These are phyloP conservation scores for Middelhovenomyces tepae DNA, from an alignment of 805 yeast species.

Conservation along the genomic window DNA sequence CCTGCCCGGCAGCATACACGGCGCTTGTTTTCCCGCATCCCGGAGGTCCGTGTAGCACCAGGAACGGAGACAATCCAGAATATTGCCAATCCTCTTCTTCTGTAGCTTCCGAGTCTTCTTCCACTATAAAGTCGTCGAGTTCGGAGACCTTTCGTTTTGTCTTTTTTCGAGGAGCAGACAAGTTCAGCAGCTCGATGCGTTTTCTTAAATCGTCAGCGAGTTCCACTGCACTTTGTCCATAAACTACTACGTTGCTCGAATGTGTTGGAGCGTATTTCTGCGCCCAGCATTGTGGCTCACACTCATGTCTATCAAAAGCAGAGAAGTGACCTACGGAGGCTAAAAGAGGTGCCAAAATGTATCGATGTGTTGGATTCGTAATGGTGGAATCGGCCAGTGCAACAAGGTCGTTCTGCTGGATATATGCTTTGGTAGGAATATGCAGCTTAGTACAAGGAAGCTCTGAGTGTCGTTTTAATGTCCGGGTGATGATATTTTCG, in stretches of 20 bases:
- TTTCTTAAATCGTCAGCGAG: constrained; percentile 11
- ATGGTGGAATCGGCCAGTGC: too few relatives aligned
- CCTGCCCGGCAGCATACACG: constrained; percentile 56
- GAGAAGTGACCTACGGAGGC: constrained; percentile 5
- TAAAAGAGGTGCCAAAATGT: too few relatives aligned
- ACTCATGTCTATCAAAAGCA: constrained; percentile 14
- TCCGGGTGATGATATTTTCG: too few relatives aligned
- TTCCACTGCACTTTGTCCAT: constrained; percentile 3
- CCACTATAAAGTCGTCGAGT: constrained; percentile 23
- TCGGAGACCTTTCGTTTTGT: constrained; percentile 7
- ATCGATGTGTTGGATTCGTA: too few relatives aligned
- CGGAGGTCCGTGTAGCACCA: constrained; percentile 48
- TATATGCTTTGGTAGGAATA: too few relatives aligned
- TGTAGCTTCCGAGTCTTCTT: too few relatives aligned
- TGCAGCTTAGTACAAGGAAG: too few relatives aligned
- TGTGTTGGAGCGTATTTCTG: constrained; percentile 13
- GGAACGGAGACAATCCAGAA: constrained; percentile 34
- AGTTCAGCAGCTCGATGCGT: constrained; percentile 9
- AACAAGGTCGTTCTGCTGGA: too few relatives aligned
- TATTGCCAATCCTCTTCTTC: too few relatives aligned
- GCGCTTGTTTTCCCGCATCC: constrained; percentile 78
- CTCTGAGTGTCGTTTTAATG: too few relatives aligned
- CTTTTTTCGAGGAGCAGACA: constrained; percentile 5
- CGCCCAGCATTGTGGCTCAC: constrained; percentile 13
- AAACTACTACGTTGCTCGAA: constrained; percentile 9